phyloP scores from a whole-genome alignment of 352 stramenopile genomes.

The Pythium sp. region DNA sequence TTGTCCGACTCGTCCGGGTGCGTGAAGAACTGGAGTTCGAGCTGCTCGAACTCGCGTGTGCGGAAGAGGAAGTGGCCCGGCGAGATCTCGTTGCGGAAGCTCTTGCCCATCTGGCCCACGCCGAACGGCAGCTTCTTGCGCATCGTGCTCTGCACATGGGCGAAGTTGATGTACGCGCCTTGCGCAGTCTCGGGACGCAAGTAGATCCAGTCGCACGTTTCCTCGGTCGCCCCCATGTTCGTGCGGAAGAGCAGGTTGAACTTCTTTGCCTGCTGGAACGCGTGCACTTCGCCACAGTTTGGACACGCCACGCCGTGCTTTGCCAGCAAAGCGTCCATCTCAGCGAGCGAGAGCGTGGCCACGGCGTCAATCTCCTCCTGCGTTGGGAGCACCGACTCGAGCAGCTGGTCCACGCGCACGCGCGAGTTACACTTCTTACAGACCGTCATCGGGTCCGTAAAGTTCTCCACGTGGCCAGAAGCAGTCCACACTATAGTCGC shows the following conservation, averaged over 20 bases:
- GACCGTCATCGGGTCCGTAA: conserved; percentile 98
- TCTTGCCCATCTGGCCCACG: conserved; percentile 97
- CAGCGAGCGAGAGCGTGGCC: conserved; percentile 41
- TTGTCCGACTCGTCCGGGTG: conserved; percentile 69
- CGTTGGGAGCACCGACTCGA: conserved; percentile 45
- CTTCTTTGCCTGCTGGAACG: conserved; percentile 83
- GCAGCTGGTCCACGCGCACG: conserved; percentile 71
- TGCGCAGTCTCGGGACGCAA: conserved; percentile 97
- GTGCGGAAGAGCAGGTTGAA: conserved; percentile 99
- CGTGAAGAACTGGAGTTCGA: conserved; percentile 91
- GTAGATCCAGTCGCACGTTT: conserved; percentile 91
- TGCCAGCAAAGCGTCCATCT: conserved; percentile 60
- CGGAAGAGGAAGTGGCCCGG: conserved; percentile 97
- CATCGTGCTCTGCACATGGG: conserved; percentile 91
- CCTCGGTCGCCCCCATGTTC: conserved; percentile 91
- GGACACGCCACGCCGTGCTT: conserved; percentile 55
- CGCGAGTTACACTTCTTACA: conserved; percentile 92
- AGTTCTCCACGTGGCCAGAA: conserved; percentile 96
- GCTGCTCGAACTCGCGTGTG: conserved; percentile 97
- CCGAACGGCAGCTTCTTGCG: conserved; percentile 94
- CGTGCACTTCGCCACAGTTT: conserved; percentile 40
- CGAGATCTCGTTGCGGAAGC: conserved; percentile 98
- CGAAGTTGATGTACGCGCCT: conserved; percentile 98
- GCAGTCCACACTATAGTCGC: conserved; percentile 86
- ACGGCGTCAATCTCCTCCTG: conserved; percentile 50